A percentile compares a stretch with the other conserved stretches of the same genome.
Evolutionary conservation across 2,329 filamentous ascomycete genomes (phyloP).

Genomic region (Waltergamsia citrina): DNA sequence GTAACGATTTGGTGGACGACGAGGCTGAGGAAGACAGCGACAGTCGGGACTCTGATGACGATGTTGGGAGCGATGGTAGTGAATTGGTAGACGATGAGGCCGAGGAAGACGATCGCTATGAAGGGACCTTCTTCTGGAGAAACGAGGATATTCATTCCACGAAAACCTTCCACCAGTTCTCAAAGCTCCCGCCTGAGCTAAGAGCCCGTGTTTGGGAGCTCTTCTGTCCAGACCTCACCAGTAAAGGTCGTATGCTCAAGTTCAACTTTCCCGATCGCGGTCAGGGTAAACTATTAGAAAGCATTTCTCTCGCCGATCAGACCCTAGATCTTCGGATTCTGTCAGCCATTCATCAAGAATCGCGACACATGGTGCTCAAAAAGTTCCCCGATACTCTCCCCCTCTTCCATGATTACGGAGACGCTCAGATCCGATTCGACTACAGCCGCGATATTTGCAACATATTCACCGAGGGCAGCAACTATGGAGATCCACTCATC

Average conservation of each 20-base stretch:
- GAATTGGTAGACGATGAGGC: neutral
- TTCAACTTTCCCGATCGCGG: too few species aligned
- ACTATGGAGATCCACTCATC: too few species aligned
- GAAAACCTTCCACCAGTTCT: conserved; percentile 10
- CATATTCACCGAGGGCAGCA: conserved; percentile 1
- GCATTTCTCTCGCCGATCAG: neutral
- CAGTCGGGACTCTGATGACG: neutral
- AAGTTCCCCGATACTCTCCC: conserved; percentile 5
- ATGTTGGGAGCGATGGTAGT: too few species aligned
- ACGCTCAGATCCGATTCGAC: conserved; percentile 6
- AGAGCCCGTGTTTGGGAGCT: conserved; percentile 21
- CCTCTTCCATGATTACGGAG: neutral
- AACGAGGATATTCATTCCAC: neutral
- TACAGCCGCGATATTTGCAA: conserved; percentile 4
- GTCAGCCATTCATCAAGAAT: conserved; percentile 5
- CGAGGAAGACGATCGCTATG: neutral
- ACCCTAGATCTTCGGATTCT: conserved; percentile 2
- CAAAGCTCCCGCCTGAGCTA: conserved; percentile 21
- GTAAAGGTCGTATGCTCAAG: too few species aligned
- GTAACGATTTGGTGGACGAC: neutral
- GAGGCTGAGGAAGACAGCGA: conserved; percentile 1
- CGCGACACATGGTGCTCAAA: conserved; percentile 4
- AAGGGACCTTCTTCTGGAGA: neutral
- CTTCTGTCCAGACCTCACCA: conserved; percentile 18
- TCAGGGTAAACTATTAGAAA: too few species aligned